Conservation (phyloP, 2,329 filamentous ascomycete genomes). For the Alternaria consortialis region DNA sequence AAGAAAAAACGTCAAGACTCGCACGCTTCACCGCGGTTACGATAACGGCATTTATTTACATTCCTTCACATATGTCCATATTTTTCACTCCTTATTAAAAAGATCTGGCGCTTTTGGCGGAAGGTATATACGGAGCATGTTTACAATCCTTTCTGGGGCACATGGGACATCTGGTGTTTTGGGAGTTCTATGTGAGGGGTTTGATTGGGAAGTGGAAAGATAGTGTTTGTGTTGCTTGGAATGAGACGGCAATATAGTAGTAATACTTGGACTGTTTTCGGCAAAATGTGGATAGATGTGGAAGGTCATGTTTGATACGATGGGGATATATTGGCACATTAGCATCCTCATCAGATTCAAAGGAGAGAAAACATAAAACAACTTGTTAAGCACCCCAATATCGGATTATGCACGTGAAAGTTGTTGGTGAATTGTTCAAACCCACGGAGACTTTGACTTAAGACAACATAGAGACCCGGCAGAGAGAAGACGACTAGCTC, state of each 20-base stretch:
- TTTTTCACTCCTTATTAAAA: conserved; percentile 26
- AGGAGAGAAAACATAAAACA: background rate
- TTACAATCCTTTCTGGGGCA: background rate
- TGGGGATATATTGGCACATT: background rate
- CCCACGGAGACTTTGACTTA: background rate
- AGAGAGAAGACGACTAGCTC: too few relatives aligned
- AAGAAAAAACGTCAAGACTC: conserved; percentile 1
- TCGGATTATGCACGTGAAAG: background rate
- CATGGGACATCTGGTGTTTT: background rate
- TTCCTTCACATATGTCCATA: conserved; percentile 32
- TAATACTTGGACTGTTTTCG: background rate
- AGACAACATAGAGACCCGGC: background rate
- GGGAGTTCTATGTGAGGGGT: background rate
- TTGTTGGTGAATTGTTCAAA: background rate
- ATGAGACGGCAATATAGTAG: background rate
- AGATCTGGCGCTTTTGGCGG: background rate
- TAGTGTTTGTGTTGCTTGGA: background rate
- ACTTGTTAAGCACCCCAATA: background rate
- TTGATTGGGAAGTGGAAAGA: background rate
- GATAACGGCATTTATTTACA: conserved; percentile 27
- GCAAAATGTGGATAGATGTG: background rate
- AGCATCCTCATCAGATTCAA: background rate
- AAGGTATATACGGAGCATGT: background rate
- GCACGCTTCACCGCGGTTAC: conserved; percentile 11
- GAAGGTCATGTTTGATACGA: background rate